Evolutionary conservation across 2,329 filamentous ascomycete species (phyloP).

Genomic region (Botrytis paeoniae): DNA sequence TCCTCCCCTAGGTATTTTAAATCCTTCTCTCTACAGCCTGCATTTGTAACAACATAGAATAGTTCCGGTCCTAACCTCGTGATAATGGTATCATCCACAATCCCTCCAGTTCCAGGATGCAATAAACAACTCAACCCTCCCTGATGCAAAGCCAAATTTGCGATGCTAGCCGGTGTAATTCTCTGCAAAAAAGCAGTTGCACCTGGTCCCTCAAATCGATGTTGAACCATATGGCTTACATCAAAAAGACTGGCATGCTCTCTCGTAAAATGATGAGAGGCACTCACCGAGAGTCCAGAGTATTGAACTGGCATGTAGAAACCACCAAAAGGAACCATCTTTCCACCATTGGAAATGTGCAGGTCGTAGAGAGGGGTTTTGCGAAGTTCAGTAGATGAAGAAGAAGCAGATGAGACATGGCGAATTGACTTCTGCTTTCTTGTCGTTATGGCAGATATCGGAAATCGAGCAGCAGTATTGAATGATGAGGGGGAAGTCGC

Average conservation of each 20-base stretch:
- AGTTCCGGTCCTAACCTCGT: conserved; percentile 69
- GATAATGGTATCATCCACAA: conserved; percentile 91
- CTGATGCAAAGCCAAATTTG: conserved; percentile 60
- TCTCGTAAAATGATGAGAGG: conserved; percentile 88
- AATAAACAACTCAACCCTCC: conserved; percentile 84
- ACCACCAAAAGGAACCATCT: conserved; percentile 96
- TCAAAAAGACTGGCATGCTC: conserved; percentile 89
- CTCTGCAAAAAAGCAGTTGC: conserved; percentile 78
- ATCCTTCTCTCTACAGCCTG: conserved; percentile 87
- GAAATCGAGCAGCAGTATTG: conserved; percentile 14
- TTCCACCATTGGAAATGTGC: conserved; percentile 74
- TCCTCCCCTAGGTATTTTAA: conserved; percentile 70
- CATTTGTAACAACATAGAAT: conserved; percentile 96
- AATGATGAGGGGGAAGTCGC: conserved; percentile 15
- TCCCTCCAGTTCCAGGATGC: conserved; percentile 77
- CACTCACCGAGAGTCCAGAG: conserved; percentile 68
- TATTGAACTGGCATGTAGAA: conserved; percentile 95
- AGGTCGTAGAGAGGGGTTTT: conserved; percentile 77
- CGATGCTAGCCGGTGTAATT: conserved; percentile 74
- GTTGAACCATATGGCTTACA: conserved; percentile 95
- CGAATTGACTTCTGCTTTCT: conserved; percentile 10
- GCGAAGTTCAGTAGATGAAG: conserved; percentile 40
- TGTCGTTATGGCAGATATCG: conserved; percentile 2
- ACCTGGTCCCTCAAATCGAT: conserved; percentile 76
- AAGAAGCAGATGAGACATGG: conserved; percentile 26